Conservation (phyloP, 139 green algal genomes). For the Chlorella sorokiniana region DNA sequence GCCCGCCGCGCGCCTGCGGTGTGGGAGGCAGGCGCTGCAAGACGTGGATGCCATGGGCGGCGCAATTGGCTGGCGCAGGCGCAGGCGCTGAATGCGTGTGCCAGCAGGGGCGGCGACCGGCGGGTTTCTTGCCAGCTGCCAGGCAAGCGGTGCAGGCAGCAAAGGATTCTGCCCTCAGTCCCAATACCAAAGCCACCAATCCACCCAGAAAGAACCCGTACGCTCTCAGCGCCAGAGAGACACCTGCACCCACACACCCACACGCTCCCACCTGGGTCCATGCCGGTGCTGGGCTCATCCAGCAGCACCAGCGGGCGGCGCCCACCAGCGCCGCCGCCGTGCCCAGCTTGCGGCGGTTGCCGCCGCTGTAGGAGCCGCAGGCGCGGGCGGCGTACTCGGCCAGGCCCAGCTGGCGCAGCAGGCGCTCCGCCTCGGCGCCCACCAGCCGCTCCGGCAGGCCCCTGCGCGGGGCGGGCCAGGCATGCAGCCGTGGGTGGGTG, state of each 20-base stretch:
- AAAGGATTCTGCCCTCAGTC: no score
- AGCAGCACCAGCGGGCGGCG: slow-evolving; percentile 67
- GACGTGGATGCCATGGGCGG: not conserved
- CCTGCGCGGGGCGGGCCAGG: not conserved
- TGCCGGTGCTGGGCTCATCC: slow-evolving; percentile 81
- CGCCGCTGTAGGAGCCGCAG: slow-evolving; percentile 65
- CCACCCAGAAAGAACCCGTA: no score
- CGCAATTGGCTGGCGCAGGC: not conserved
- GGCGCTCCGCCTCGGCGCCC: slow-evolving; percentile 21
- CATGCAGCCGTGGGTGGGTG: not conserved
- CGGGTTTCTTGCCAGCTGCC: no score
- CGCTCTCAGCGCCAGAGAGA: no score
- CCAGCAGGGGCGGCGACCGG: no score
- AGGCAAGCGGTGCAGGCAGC: no score
- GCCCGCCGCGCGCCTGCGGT: slow-evolving; percentile 47
- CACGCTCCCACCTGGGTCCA: slow-evolving; percentile 47
- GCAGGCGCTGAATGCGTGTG: not conserved
- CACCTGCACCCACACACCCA: no score
- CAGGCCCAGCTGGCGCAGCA: slow-evolving; percentile 67
- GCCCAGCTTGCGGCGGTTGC: slow-evolving; percentile 80
- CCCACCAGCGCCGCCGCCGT: slow-evolving; percentile 79
- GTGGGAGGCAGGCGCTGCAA: not conserved
- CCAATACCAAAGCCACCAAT: no score
- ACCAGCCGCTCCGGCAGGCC: slow-evolving; percentile 48
- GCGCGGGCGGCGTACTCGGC: slow-evolving; percentile 41